phyloP scores from a whole-genome alignment of 75 land plant genomes.

The Azolla pinnata region DNA sequence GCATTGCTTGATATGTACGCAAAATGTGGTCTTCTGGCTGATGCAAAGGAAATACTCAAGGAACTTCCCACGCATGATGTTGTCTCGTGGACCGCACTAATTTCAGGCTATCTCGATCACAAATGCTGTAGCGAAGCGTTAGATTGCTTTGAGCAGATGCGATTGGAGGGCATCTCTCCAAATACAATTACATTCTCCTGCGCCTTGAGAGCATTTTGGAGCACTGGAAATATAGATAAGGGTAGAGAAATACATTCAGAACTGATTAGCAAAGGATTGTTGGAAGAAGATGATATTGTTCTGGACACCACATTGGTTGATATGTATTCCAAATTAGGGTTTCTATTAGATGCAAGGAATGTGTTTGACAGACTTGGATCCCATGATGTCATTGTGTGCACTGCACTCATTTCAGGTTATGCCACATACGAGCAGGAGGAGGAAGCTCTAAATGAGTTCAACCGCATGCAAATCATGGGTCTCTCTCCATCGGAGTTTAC shows the following conservation, averaged over 20 bases:
- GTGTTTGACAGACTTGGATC: slow-evolving; percentile 30
- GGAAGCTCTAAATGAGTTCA: background rate
- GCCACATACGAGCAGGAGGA: slow-evolving; percentile 6
- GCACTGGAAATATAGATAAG: background rate
- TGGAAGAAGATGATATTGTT: slow-evolving; percentile 1
- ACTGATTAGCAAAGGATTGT: background rate
- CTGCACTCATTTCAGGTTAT: slow-evolving; percentile 27
- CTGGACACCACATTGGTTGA: slow-evolving; percentile 8
- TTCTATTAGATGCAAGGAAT: slow-evolving; percentile 7
- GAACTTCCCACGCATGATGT: slow-evolving; percentile 4
- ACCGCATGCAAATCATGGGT: background rate
- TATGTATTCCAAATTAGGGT: slow-evolving; percentile 20
- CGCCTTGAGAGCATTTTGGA: slow-evolving; percentile 7
- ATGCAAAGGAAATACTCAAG: slow-evolving; percentile 2
- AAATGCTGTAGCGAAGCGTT: slow-evolving; percentile 8
- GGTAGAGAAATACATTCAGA: slow-evolving; percentile 9
- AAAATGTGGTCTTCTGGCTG: slow-evolving; percentile 10
- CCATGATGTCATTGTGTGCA: slow-evolving; percentile 24
- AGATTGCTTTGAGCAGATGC: slow-evolving; percentile 15
- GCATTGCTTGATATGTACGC: too few species aligned
- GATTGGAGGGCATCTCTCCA: background rate
- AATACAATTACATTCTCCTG: background rate
- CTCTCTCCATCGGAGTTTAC: background rate
- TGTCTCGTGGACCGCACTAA: slow-evolving; percentile 20
- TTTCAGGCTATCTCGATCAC: slow-evolving; percentile 13